Evolutionary conservation across 257 asterid genomes (phyloP).

Genomic region (Solanum dulcamara): DNA sequence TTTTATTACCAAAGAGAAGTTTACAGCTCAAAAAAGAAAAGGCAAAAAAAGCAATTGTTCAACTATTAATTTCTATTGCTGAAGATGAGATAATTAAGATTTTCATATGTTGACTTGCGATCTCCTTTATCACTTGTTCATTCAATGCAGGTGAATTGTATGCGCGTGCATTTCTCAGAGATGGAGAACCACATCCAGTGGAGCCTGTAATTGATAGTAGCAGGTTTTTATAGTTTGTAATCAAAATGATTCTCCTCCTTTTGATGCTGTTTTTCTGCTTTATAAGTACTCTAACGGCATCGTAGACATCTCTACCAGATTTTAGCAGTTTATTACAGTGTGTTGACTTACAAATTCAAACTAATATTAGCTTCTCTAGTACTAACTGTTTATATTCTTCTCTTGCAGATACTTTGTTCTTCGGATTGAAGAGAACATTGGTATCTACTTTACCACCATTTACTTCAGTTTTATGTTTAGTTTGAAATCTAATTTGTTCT

Average conservation of each 20-base stretch:
- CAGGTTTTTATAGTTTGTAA: conserved; percentile 43
- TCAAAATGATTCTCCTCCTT: not conserved
- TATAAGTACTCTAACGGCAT: not conserved
- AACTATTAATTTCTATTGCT: not conserved
- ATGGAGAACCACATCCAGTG: conserved; percentile 96
- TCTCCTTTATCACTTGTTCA: not conserved
- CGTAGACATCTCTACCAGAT: not conserved
- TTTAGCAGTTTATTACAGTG: not conserved
- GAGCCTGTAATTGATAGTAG: conserved; percentile 98
- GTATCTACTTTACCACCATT: conserved; percentile 23
- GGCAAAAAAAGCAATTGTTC: not conserved
- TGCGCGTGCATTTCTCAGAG: conserved; percentile 95
- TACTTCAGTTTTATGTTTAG: conserved; percentile 1
- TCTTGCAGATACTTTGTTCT: conserved; percentile 86
- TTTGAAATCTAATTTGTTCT: not conserved
- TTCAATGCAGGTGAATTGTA: conserved; percentile 68
- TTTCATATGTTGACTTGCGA: not conserved
- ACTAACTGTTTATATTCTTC: not conserved
- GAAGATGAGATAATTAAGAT: not conserved
- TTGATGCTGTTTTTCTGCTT: not conserved
- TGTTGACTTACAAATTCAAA: not conserved
- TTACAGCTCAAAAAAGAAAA: no score
- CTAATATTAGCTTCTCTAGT: not conserved
- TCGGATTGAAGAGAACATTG: conserved; percentile 89
- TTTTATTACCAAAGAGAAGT: not conserved